Base-by-base conservation (phyloP, 2,329 filamentous ascomycete species). In the Colletotrichum godetiae region DNA sequence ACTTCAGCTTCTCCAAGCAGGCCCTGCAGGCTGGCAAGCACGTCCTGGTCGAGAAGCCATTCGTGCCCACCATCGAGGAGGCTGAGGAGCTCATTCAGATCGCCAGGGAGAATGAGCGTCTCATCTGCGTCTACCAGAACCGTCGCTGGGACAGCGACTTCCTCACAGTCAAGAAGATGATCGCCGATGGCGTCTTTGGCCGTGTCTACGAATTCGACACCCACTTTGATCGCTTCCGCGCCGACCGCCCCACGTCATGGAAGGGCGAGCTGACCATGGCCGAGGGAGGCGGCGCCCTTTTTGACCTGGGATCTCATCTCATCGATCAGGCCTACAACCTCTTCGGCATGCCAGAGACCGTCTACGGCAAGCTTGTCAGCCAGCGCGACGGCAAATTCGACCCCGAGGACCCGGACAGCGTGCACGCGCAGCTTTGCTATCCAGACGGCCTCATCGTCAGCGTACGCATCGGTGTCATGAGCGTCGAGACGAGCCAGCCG, bases 11-110 rank as follows among this genome's bases (percentile, higher is more conserved):
- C 77, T 86, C 90, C 46, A 91, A 91, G 81, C 82, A 88, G 64
- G 91, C 92, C 0, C 86, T 96, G 60, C 87, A 92, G 79, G 86
- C 88, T 11, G 92, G 92, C 77, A 95, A 95, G 85, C 92, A 96
- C 81, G 92, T 95, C 31, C 86, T 96, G 65, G 92, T 93, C 61
- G 94, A 96, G 85, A 96, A 96, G 85, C 94, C 94, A 2, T 96
- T 96, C 80, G 93, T 94, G 13, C 92, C 93, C 24, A 93, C 91
- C 1, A 86, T 89, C 1, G 86, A 89, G 71, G 91, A 95, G 82
- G 93, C 93, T 12, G 86, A 90, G 42, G 83, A 89, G 76, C 88
- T 96, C 7, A 87, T 89, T 57, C 81, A 82, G 11, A 83, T 92
- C 62, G 89, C 92, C 11, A 81, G 86, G 75, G 81, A 87, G 72